Evolutionary conservation across 2,329 filamentous ascomycete species (phyloP), one percentile per base, ranked within the genome.

Genomic region (Trichoderma endophyticum): DNA sequence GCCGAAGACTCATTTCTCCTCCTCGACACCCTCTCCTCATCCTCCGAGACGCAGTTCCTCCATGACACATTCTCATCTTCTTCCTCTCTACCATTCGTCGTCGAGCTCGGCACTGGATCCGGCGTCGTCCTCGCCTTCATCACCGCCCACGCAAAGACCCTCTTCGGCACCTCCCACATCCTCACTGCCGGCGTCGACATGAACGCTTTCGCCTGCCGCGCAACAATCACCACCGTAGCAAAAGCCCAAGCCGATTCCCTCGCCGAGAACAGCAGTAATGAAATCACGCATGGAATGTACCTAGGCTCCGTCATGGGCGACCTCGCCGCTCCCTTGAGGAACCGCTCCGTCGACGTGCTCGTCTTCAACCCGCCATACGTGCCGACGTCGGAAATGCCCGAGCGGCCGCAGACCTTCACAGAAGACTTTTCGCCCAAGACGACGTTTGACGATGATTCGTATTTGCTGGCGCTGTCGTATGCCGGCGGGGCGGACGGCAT

Each of bases 341-440:
- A 83, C 0, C 84, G 86, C 3, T 71, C 64, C 14, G 87, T 97
- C 6, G 96, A 99, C 79, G 87, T 99, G 12, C 86, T 99, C 74
- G 87, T 99, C 32, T 99, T 98, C 86, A 99, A 99, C 79, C 96
- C 96, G 68, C 96, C 96, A 0, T 99, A 99, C 80, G 96, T 99
- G 15, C 96, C 96, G 2, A 97, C 95, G 3, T 87, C 91, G 30
- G 88, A 90, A 54, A 83, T 97, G 72, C 95, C 95, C 1, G 80
- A 82, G 28, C 81, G 87, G 43, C 86, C 78, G 24, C 77, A 74
- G 70, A 76, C 72, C 65, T 80, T 78, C 54, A 48, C 66, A 2
- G 77, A 75, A 3, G 77, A 77, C 3, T 54, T 61, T 6, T 75
- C 75, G 69, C 79, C 76, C 12, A 73, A 78, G 76, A 81, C 70